Base-by-base conservation (phyloP, 257 asterid genomes). In the Nemophila menziesii region DNA sequence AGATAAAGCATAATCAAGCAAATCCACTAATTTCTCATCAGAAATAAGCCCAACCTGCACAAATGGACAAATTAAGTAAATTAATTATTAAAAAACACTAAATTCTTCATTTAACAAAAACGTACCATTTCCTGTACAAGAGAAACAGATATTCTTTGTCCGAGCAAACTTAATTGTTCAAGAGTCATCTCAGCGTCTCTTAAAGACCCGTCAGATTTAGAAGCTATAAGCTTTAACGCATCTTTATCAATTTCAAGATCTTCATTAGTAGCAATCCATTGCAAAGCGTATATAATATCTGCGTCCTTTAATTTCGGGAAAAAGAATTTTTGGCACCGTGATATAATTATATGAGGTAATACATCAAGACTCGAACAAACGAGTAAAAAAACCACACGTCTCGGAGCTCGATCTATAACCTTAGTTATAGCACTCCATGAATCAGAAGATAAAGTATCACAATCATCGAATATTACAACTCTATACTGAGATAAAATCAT, bases 161-260 rank as follows among this genome's bases (percentile, higher is more conserved):
- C 96, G 3, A 86, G 78, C 57, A 86, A 70, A 58, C 93, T 77
- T 73, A 86, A 48, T 50, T 86, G 94, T 41, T 82, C 96, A 40
- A 86, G 67, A 22, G 96, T 86, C 96, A 82, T 86, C 73, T 86
- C 96, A 21, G 94, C 96, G 52, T 86, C 96, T 48, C 94, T 74
- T 55, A 86, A 51, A 33, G 96, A 86, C 54, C 96, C 96, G 50
- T 82, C 83, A 13, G 94, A 82, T 55, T 77, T 79, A 24, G 93
- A 79, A 18, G 96, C 85, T 58, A 79, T 77, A 49, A 86, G 93
- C 72, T 86, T 86, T 57, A 82, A 57, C 8, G 96, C 94, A 58
- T 79, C 87, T 67, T 69, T 74, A 36, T 79, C 92, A 1, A 86
- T 74, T 50, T 79, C 85, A 34, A 86, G 41, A 50, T 61, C 85